Conservation (phyloP, 129 eudicot genomes). For the Lactuca saligna region DNA sequence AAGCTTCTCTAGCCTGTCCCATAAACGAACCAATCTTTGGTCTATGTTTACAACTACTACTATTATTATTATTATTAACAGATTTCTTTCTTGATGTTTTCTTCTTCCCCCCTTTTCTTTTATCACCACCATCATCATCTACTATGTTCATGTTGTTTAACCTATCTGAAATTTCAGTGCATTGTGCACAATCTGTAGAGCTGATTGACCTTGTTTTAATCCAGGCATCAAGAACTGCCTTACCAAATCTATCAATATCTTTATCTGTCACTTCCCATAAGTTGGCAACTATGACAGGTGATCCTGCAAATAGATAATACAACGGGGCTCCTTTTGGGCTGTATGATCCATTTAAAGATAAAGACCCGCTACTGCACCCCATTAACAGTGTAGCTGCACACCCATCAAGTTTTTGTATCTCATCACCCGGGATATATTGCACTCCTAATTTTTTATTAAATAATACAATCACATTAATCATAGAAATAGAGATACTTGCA, state of each 20-base stretch:
- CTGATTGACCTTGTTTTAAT: constrained; percentile 57
- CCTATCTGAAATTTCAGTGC: constrained; percentile 43
- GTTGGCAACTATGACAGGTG: constrained; percentile 89
- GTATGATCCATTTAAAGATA: constrained; percentile 62
- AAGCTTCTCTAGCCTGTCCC: constrained; percentile 81
- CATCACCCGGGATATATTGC: constrained; percentile 79
- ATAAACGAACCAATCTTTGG: constrained; percentile 78
- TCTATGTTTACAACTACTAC: constrained; percentile 48
- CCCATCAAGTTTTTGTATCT: constrained; percentile 65
- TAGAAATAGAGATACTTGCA: too few relatives aligned
- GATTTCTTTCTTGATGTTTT: constrained; percentile 25
- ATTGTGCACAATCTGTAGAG: constrained; percentile 46
- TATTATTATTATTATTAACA: constrained; percentile 4
- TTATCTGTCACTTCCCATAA: constrained; percentile 97
- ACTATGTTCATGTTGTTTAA: constrained; percentile 39
- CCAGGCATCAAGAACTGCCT: constrained; percentile 79
- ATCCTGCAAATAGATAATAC: constrained; percentile 75
- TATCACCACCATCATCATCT: constrained; percentile 8
- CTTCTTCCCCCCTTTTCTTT: constrained; percentile 44
- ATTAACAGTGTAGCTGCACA: constrained; percentile 85
- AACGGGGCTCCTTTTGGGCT: constrained; percentile 80
- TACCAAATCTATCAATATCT: constrained; percentile 94
- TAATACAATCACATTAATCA: too few relatives aligned
- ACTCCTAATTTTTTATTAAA: too few relatives aligned
- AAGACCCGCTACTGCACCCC: constrained; percentile 96